phyloP scores from a whole-genome alignment of 2,329 filamentous ascomycete species.

The Penicillium sp. region DNA sequence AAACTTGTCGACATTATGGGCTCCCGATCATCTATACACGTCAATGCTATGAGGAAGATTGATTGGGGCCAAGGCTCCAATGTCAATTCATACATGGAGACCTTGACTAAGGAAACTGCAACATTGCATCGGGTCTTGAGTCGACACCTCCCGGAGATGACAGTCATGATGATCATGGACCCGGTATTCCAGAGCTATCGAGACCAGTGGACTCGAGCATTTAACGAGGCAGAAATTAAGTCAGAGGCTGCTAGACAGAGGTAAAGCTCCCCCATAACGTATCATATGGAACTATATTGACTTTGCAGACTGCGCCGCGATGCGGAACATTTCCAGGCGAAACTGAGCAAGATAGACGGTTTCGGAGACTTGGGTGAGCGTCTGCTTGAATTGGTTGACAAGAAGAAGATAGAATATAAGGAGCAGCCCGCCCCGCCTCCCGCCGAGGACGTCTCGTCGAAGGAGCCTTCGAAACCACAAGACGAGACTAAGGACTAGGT shows the following conservation, averaged over 20 bases:
- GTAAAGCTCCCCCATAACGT: constrained; percentile 54
- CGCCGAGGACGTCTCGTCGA: not conserved
- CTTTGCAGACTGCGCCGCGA: constrained; percentile 72
- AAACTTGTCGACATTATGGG: constrained; percentile 94
- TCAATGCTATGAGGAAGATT: constrained; percentile 74
- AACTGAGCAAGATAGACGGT: constrained; percentile 77
- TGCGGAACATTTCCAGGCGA: constrained; percentile 71
- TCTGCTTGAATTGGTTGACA: constrained; percentile 59
- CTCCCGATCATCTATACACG: constrained; percentile 73
- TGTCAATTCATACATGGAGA: constrained; percentile 81
- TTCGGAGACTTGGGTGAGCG: constrained; percentile 74
- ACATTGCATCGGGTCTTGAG: constrained; percentile 82
- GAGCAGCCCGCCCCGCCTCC: constrained; percentile 10
- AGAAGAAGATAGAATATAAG: constrained; percentile 37
- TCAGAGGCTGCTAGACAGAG: constrained; percentile 72
- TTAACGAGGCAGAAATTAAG: constrained; percentile 67
- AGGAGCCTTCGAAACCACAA: constrained; percentile 15
- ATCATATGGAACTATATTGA: constrained; percentile 20
- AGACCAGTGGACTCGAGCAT: constrained; percentile 75
- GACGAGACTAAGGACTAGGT: constrained; percentile 5
- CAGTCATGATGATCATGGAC: constrained; percentile 81
- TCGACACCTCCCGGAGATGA: constrained; percentile 78
- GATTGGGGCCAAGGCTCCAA: constrained; percentile 69
- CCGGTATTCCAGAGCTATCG: constrained; percentile 84
- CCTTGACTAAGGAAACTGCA: constrained; percentile 80